A percentile compares a stretch with the other conserved stretches of the same genome.
These are phyloP conservation scores for Neurospora sp. DNA, from an alignment of 495 filamentous ascomycete species.

Conservation along the genomic window DNA sequence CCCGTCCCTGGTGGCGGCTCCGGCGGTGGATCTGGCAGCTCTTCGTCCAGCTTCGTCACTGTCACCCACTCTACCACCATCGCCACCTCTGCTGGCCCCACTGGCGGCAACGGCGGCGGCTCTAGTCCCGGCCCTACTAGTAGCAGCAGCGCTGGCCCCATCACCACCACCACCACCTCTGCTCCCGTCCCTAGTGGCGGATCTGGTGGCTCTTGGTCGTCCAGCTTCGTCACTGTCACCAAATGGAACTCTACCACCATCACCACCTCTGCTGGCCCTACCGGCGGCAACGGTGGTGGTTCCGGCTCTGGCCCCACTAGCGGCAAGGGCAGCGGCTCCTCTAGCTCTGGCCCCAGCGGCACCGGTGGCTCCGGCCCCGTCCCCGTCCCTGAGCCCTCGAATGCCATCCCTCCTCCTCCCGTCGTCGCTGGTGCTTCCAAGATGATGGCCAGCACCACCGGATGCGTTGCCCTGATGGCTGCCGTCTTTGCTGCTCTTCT, in stretches of 20 bases:
- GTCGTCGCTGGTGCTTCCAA: not conserved
- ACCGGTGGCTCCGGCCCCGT: not conserved
- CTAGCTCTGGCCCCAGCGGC: not conserved
- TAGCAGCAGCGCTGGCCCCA: too few relatives aligned
- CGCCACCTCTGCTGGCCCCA: too few relatives aligned
- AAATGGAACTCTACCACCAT: not conserved
- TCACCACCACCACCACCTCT: too few relatives aligned
- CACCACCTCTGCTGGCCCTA: not conserved
- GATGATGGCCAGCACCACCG: not conserved
- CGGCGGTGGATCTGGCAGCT: not conserved
- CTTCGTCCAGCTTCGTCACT: too few relatives aligned
- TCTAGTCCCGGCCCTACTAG: not conserved
- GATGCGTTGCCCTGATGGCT: not conserved
- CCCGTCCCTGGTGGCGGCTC: not conserved
- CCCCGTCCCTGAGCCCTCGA: not conserved
- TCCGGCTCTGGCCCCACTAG: not conserved
- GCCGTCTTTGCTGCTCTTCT: not conserved
- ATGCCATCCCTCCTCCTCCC: not conserved
- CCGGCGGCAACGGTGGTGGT: not conserved
- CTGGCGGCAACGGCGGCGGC: not conserved
- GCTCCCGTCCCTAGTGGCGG: too few relatives aligned
- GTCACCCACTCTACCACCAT: too few relatives aligned
- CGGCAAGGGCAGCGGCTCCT: too few relatives aligned
- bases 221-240: not conserved
- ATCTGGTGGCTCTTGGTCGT: not conserved